Percentiles rank a stretch among this genome's conserved stretches.
Evolutionary conservation across 306 rosid genomes (phyloP).

Genomic region (Oxytropis ochrocephala): DNA sequence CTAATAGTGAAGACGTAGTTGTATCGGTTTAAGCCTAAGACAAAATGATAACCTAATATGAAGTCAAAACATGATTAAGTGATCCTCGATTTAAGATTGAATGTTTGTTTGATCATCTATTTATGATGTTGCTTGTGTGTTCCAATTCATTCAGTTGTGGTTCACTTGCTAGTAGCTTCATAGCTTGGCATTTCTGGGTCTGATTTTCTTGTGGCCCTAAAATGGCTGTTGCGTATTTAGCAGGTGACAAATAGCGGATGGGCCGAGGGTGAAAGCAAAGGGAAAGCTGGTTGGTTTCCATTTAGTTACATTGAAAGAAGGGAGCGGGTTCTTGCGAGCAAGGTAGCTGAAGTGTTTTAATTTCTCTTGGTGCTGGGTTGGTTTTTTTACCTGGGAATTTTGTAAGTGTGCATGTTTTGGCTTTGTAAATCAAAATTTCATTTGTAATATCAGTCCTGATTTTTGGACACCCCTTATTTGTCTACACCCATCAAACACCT

Average conservation of each 20-base stretch:
- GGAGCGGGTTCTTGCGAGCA: slow-evolving; percentile 81
- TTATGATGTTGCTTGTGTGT: slow-evolving; percentile 1
- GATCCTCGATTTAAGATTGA: not conserved
- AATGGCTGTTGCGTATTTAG: slow-evolving; percentile 1
- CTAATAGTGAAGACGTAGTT: not conserved
- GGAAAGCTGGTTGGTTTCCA: slow-evolving; percentile 81
- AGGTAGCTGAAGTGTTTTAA: slow-evolving; percentile 72
- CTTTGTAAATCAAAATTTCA: slow-evolving; percentile 18
- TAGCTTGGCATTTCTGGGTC: slow-evolving; percentile 1
- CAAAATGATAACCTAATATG: slow-evolving; percentile 2
- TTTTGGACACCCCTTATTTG: no score
- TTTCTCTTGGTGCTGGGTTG: not conserved
- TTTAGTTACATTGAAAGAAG: slow-evolving; percentile 66
- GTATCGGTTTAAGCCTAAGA: not conserved
- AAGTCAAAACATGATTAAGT: slow-evolving; percentile 3
- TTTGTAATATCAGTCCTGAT: not conserved
- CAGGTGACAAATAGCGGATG: slow-evolving; percentile 66
- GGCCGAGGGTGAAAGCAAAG: slow-evolving; percentile 93
- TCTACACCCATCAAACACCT: no score
- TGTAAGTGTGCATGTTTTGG: slow-evolving; percentile 25
- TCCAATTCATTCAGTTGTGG: slow-evolving; percentile 6
- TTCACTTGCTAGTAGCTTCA: not conserved
- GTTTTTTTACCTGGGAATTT: slow-evolving; percentile 21
- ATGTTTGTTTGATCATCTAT: slow-evolving; percentile 4
- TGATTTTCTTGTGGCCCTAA: slow-evolving; percentile 7